Base-by-base conservation (phyloP, 164 flowering plant genomes). In the Amborella trichopoda region DNA sequence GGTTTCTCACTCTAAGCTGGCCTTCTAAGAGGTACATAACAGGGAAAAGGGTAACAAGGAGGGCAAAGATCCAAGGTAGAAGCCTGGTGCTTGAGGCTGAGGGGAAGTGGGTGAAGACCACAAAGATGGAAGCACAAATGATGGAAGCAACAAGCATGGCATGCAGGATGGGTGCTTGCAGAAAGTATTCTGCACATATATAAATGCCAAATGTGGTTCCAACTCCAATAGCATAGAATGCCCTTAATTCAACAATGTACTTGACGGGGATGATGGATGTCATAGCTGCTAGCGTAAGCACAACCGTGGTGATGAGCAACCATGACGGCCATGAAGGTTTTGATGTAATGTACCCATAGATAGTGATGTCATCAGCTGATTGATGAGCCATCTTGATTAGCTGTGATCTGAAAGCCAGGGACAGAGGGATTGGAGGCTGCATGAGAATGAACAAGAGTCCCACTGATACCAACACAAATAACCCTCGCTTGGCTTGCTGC, bases 281-380 rank as follows among this genome's bases (percentile, higher is more conserved):
- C 22, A 77, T 61, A 24, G 91, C 83, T 33, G 96, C 83, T 9
- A 93, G 71, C 21, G 94, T 72, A 46, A 93, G 88, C 42, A 93
- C 62, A 62, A 84, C 64, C 30, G 96, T 83, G 26, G 62, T 48
- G 49, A 93, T 82, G 42, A 93, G 94, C 46, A 93, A 63, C 99
- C 99, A 93, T 43, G 99, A 78, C 17, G 99, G 99, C 99, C 99
- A 93, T 19, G 91, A 71, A 30, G 95, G 99, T 61, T 76, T 88
- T 44, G 78, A 53, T 5, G 87, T 60, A 53, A 79, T 60, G 65
- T 79, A 76, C 18, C 99, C 99, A 50, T 93, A 93, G 37, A 93
- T 93, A 38, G 96, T 82, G 42, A 80, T 68, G 61, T 93, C 99
- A 72, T 93, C 99, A 51, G 80, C 68, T 50, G 95, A 71, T 32